Conservation (phyloP, 23 red algal species). For the Pyropia haitanensis region DNA sequence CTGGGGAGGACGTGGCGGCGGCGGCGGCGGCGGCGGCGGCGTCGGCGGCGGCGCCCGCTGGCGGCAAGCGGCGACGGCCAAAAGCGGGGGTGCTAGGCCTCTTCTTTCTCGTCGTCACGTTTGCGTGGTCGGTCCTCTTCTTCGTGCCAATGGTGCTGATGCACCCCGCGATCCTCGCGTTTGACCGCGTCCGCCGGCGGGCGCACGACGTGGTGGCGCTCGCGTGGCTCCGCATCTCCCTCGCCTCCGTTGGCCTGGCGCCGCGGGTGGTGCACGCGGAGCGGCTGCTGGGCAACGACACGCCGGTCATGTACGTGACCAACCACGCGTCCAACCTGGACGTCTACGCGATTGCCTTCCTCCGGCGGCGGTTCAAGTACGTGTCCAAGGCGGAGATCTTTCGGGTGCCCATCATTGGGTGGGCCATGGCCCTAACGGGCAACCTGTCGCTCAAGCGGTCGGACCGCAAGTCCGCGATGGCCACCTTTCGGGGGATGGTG, state of each 20-base stretch:
- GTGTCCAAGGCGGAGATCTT: slow-evolving; percentile 93
- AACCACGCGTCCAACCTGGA: slow-evolving; percentile 90
- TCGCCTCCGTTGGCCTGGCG: slow-evolving; percentile 27
- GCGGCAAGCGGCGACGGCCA: background rate
- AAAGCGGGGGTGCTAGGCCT: slow-evolving; percentile 27
- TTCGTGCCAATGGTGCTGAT: slow-evolving; percentile 52
- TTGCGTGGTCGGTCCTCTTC: slow-evolving; percentile 48
- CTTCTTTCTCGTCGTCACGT: slow-evolving; percentile 41
- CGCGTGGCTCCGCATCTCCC: slow-evolving; percentile 61
- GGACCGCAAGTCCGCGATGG: slow-evolving; percentile 58
- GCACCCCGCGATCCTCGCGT: slow-evolving; percentile 39
- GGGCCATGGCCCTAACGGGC: slow-evolving; percentile 82
- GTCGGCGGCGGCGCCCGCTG: background rate
- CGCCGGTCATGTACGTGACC: slow-evolving; percentile 68
- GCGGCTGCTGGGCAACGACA: slow-evolving; percentile 33
- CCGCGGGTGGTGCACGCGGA: slow-evolving; percentile 44
- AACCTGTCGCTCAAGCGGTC: slow-evolving; percentile 63
- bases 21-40: slow-evolving; percentile 2
- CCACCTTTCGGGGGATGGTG: slow-evolving; percentile 76
- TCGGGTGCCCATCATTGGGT: slow-evolving; percentile 78
- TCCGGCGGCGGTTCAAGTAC: slow-evolving; percentile 74
- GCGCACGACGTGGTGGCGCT: slow-evolving; percentile 58
- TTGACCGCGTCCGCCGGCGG: slow-evolving; percentile 43
- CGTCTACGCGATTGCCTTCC: slow-evolving; percentile 73
- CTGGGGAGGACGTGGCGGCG: background rate